phyloP scores from a whole-genome alignment of 2,329 filamentous ascomycete species.

The Conoideocrella luteorostrata region DNA sequence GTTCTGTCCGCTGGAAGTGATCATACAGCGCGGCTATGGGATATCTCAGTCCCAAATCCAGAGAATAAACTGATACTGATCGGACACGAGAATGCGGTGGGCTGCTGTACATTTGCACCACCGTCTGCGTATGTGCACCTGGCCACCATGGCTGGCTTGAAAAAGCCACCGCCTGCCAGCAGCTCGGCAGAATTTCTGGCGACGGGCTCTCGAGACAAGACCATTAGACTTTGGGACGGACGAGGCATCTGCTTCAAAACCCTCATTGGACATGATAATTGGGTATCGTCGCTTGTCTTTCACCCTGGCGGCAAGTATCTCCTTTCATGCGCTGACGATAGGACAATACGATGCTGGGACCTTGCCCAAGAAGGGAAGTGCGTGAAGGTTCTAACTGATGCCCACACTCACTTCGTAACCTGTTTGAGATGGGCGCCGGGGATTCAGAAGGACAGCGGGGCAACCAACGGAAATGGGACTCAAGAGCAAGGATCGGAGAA shows the following conservation, averaged over 20 bases:
- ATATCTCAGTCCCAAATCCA: constrained; percentile 55
- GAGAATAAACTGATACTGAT: constrained; percentile 74
- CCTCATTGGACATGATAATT: constrained; percentile 85
- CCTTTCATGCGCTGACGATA: constrained; percentile 80
- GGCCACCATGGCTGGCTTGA: constrained; percentile 70
- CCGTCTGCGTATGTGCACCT: constrained; percentile 71
- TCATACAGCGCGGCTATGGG: constrained; percentile 76
- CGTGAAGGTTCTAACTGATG: constrained; percentile 72
- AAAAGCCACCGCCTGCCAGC: constrained; percentile 68
- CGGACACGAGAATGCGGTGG: constrained; percentile 78
- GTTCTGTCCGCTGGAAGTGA: constrained; percentile 78
- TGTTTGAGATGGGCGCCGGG: constrained; percentile 82
- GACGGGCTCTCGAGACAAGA: constrained; percentile 84
- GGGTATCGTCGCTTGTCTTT: constrained; percentile 80
- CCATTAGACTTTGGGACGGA: constrained; percentile 82
- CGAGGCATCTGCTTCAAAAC: constrained; percentile 81
- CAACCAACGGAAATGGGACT: constrained; percentile 9
- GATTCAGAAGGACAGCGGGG: constrained; percentile 11
- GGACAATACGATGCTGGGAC: constrained; percentile 91
- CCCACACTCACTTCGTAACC: constrained; percentile 78
- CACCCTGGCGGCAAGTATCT: constrained; percentile 91
- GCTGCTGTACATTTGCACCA: constrained; percentile 84
- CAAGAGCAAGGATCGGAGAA: constrained; percentile 12
- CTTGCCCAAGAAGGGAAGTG: constrained; percentile 83
- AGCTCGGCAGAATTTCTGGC: constrained; percentile 84